These are phyloP conservation scores for Ceratobasidium sp. DNA, from an alignment of 1,284 basidiomycete genomes.

Conservation along the genomic window DNA sequence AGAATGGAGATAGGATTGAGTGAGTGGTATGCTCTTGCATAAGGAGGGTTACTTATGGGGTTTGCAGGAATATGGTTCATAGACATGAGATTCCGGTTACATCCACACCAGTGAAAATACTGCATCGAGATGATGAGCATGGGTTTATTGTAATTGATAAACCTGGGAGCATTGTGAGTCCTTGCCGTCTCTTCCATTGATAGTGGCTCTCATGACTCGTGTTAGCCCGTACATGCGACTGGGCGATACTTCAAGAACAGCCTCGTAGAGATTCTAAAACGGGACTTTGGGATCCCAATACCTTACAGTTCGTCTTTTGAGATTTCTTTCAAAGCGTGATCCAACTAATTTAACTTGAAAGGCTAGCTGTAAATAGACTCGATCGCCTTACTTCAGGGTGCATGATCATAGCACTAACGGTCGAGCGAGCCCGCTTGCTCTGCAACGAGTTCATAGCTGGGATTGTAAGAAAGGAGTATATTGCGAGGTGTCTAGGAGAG, in stretches of 20 bases:
- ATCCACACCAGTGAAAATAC: slow-evolving; percentile 83
- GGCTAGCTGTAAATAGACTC: slow-evolving; percentile 88
- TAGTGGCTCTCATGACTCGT: slow-evolving; percentile 26
- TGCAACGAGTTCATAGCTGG: slow-evolving; percentile 86
- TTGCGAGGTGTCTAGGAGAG: slow-evolving; percentile 83
- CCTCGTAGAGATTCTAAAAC: slow-evolving; percentile 85
- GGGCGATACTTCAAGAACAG: slow-evolving; percentile 91
- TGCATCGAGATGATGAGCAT: slow-evolving; percentile 79
- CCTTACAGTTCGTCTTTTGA: slow-evolving; percentile 75
- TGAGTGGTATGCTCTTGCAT: slow-evolving; percentile 57
- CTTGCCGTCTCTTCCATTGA: slow-evolving; percentile 20
- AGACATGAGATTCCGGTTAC: slow-evolving; percentile 97
- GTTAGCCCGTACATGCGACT: slow-evolving; percentile 86
- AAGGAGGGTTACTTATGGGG: slow-evolving; percentile 40
- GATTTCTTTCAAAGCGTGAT: slow-evolving; percentile 7
- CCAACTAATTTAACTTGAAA: neutral
- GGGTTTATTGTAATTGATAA: slow-evolving; percentile 94
- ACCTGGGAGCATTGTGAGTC: slow-evolving; percentile 88
- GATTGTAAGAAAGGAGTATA: slow-evolving; percentile 88
- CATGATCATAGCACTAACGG: slow-evolving; percentile 91
- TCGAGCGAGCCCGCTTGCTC: slow-evolving; percentile 57
- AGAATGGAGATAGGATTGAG: slow-evolving; percentile 92
- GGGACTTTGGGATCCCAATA: slow-evolving; percentile 85
- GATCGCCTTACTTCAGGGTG: slow-evolving; percentile 96
- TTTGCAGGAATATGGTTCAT: slow-evolving; percentile 86